phyloP scores from a whole-genome alignment of 2,329 filamentous ascomycete species.

The Pochonia chlamydosporia region DNA sequence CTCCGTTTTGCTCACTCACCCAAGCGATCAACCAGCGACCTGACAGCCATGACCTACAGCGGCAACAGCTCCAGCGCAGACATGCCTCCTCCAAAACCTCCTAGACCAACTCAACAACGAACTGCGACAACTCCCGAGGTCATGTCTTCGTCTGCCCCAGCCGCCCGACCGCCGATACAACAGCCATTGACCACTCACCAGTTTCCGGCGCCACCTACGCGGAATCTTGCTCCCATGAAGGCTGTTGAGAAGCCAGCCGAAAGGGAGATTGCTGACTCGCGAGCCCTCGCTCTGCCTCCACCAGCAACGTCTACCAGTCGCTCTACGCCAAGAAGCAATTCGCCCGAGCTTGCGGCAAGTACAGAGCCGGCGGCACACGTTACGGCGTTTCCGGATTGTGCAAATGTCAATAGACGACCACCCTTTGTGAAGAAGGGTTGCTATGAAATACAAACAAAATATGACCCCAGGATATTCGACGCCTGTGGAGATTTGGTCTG shows the following conservation, averaged over 20 bases:
- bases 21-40: constrained; percentile 30
- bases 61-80: neutral
- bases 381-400: constrained; percentile 75
- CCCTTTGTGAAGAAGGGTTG: constrained; percentile 67
- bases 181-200: constrained; percentile 17
- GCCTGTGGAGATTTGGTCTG: constrained; percentile 84
- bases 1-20: constrained; percentile 42
- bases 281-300: constrained; percentile 2
- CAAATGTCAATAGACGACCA: constrained; percentile 76
- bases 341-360: constrained; percentile 17
- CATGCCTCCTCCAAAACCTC: constrained; percentile 37
- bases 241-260: constrained; percentile 30
- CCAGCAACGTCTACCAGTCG: constrained; percentile 12
- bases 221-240: constrained; percentile 25
- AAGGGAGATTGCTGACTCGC: constrained; percentile 10
- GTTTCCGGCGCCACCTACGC: constrained; percentile 22
- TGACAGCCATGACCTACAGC: constrained; percentile 8
- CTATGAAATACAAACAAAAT: constrained; percentile 75
- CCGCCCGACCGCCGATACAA: constrained; percentile 20
- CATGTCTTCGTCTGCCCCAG: constrained; percentile 16
- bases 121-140: constrained; percentile 13
- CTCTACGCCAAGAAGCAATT: neutral
- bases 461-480: constrained; percentile 81
- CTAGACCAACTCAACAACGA: constrained; percentile 30
- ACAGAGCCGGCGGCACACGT: constrained; percentile 43